phyloP scores from a whole-genome alignment of 305 asterid species.

The Fraxinus dipetala region DNA sequence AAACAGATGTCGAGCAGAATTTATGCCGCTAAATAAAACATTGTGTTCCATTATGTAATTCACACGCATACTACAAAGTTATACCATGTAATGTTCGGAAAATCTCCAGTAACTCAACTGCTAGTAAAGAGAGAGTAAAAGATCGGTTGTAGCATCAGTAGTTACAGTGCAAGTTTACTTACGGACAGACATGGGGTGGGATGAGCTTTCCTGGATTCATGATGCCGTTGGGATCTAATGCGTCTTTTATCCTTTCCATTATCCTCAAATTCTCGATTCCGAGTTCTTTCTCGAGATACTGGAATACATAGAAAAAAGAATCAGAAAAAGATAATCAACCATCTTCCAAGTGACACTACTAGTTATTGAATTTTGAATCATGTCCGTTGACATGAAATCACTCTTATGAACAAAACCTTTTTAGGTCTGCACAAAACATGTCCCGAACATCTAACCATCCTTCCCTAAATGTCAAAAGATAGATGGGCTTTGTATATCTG shows the following conservation, averaged over 20 bases:
- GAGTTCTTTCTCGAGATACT: conserved; percentile 91
- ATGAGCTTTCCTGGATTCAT: conserved; percentile 98
- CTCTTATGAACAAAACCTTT: neutral
- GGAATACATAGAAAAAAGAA: conserved; percentile 20
- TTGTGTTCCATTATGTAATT: neutral
- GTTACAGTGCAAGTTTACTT: neutral
- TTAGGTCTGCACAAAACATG: neutral
- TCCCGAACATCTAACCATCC: neutral
- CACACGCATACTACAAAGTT: neutral
- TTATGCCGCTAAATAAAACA: neutral
- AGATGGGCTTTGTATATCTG: neutral
- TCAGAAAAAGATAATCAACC: neutral
- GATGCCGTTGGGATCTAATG: conserved; percentile 80
- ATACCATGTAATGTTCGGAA: neutral
- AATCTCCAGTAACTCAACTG: neutral
- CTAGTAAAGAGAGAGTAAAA: neutral
- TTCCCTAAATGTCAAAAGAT: neutral
- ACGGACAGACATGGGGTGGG: conserved; percentile 80
- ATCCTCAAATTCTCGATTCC: conserved; percentile 89
- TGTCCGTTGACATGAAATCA: neutral
- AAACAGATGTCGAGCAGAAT: neutral
- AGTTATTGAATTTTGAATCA: neutral
- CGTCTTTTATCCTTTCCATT: conserved; percentile 80
- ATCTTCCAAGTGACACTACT: neutral
- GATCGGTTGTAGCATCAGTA: neutral